phyloP scores from a whole-genome alignment of 441 rosid species.

The Jatropha podagrica region DNA sequence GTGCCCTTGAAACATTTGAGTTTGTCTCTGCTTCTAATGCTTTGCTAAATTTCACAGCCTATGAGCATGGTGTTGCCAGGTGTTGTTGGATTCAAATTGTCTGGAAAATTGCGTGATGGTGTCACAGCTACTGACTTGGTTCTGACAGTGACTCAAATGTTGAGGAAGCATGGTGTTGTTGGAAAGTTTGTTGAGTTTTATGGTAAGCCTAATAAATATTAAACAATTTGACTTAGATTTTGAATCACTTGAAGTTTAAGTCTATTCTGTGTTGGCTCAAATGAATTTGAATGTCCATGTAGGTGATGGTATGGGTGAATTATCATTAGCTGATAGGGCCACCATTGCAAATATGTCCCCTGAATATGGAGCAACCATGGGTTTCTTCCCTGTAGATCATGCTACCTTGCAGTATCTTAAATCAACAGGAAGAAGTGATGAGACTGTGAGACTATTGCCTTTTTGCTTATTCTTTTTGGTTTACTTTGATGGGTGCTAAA shows the following conservation, averaged over 20 bases:
- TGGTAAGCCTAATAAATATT: conserved; percentile 46
- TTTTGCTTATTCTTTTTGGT: not conserved
- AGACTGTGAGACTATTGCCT: conserved; percentile 55
- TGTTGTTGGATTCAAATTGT: conserved; percentile 95
- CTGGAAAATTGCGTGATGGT: conserved; percentile 80
- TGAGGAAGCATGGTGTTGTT: conserved; percentile 99
- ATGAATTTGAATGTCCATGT: conserved; percentile 18
- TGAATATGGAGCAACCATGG: conserved; percentile 99
- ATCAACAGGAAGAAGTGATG: conserved; percentile 98
- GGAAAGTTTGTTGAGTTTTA: conserved; percentile 98
- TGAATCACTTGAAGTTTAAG: not conserved
- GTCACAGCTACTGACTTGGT: conserved; percentile 99
- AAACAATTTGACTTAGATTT: not conserved
- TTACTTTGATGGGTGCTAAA: not conserved
- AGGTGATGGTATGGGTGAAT: conserved; percentile 93
- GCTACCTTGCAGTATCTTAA: conserved; percentile 93
- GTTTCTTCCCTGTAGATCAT: conserved; percentile 99
- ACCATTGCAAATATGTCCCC: conserved; percentile 99
- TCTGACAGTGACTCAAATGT: conserved; percentile 92
- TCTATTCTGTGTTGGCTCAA: not conserved
- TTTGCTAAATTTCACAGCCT: conserved; percentile 55
- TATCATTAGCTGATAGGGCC: conserved; percentile 98
- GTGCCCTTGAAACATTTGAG: not conserved
- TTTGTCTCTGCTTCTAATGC: not conserved
- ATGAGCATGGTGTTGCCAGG: conserved; percentile 99